Evolutionary conservation across 2,329 filamentous ascomycete species (phyloP), one percentile per base, ranked within the genome.

Genomic region (Cladosporium austrohemisphaericum): DNA sequence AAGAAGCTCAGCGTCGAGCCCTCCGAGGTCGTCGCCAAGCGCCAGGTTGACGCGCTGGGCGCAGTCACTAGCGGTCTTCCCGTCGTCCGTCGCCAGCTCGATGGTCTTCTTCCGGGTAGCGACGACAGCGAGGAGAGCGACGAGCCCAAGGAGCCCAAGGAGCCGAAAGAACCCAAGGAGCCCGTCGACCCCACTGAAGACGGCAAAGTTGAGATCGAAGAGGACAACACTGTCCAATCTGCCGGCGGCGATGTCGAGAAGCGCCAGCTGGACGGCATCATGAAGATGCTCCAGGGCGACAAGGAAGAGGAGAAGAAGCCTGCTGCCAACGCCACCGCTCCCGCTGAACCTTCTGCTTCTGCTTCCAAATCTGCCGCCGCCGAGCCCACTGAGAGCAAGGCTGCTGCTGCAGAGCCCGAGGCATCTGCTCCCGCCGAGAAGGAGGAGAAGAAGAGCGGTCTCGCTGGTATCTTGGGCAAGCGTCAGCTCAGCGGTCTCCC

Each of bases 1-100:
- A 41, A 29, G 38, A 29, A 19, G 38, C 38, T 41, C 14, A 41
- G 25, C 16, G 16, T 41, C 16, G 25, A 41, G 38, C 38, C 38
- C 3, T 23, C 16, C 13, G 38, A 22, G 16, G 38, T 41, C 11
- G 25, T n/a, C n/a, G n/a, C n/a, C 26, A 41, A 41, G 25, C 38
- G 38, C 9, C 26, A 31, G 11, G 7, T 5, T 5, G 14, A 14
- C 29, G 14, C 6, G 11, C 25, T 28, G 6, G 25, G 11, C 25
- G 25, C 6, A 28, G 25, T n/a, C n/a, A n/a, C n/a, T n/a, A 11
- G 25, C 11, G 25, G 25, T 28, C 25, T 28, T 11, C 25, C 25
- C 25, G 25, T 28, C 25, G 11, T n/a, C n/a, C n/a, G 11, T 6
- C 25, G 25, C 25, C 25, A 28, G 25, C 25, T 28, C 11, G 25